Evolutionary conservation across 106 monocot genomes (phyloP).

Genomic region (Narthecium ossifragum): DNA sequence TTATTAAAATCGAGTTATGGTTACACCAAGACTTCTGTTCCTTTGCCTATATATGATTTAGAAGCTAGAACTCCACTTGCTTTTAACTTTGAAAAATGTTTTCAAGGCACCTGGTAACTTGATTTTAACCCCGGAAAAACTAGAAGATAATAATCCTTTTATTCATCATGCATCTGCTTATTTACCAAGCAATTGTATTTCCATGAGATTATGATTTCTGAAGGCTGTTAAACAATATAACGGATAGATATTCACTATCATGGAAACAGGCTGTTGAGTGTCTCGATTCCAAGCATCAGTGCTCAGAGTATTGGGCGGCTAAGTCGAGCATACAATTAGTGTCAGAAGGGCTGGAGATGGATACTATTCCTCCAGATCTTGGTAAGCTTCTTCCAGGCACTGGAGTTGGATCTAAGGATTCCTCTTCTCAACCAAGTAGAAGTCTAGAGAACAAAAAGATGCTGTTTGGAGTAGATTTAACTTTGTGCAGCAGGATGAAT

Average conservation of each 20-base stretch:
- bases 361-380: conserved; percentile 2
- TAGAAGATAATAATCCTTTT: no score
- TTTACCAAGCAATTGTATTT: no score
- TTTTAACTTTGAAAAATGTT: background rate
- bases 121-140: no score
- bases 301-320: conserved; percentile 55
- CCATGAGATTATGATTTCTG: background rate
- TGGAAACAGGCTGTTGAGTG: conserved; percentile 56
- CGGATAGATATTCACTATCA: background rate
- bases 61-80: no score
- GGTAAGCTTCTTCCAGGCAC: background rate
- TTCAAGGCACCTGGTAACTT: no score
- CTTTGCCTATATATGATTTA: no score
- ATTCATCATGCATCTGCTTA: no score
- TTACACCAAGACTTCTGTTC: no score
- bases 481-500: conserved; percentile 13
- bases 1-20: no score
- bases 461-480: conserved; percentile 34
- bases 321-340: conserved; percentile 8
- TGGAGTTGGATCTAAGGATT: background rate
- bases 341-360: conserved; percentile 1
- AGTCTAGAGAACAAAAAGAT: conserved; percentile 5
- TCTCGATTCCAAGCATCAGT: conserved; percentile 52
- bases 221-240: background rate
- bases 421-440: background rate